Evolutionary conservation across 495 filamentous ascomycete genomes (phyloP).

Genomic region (Polyplosphaeria fusca): DNA sequence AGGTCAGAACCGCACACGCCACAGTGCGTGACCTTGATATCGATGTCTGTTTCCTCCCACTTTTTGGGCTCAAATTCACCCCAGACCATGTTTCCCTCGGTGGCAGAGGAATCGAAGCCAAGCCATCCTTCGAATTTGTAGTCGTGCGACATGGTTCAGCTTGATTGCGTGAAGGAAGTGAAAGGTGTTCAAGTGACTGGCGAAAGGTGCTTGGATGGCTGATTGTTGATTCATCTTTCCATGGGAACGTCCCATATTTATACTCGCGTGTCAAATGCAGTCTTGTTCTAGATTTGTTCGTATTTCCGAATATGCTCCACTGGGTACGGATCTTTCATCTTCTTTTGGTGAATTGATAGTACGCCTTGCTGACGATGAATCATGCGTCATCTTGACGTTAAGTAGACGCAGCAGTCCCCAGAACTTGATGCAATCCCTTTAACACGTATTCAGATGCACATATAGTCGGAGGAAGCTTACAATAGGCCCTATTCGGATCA

Average conservation of each 20-base stretch:
- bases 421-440: no score
- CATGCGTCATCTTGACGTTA: background rate
- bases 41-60: slow-evolving; percentile 65
- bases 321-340: background rate
- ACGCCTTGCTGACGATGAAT: background rate
- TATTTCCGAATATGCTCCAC: background rate
- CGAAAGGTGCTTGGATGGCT: no score
- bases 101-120: slow-evolving; percentile 50
- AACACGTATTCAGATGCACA: no score
- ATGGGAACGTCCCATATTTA: no score
- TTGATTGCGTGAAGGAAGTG: no score
- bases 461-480: no score
- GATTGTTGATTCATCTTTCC: background rate
- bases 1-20: slow-evolving; percentile 79
- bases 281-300: no score
- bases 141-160: background rate
- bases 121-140: slow-evolving; percentile 75
- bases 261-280: no score
- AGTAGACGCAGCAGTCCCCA: background rate
- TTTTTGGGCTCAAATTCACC: slow-evolving; percentile 67
- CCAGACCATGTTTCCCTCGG: slow-evolving; percentile 68
- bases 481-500: no score
- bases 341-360: background rate
- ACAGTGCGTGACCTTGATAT: slow-evolving; percentile 75
- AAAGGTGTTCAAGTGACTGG: no score